phyloP scores from a whole-genome alignment of 768 basidiomycete genomes.

The Lactifluus rugatus region DNA sequence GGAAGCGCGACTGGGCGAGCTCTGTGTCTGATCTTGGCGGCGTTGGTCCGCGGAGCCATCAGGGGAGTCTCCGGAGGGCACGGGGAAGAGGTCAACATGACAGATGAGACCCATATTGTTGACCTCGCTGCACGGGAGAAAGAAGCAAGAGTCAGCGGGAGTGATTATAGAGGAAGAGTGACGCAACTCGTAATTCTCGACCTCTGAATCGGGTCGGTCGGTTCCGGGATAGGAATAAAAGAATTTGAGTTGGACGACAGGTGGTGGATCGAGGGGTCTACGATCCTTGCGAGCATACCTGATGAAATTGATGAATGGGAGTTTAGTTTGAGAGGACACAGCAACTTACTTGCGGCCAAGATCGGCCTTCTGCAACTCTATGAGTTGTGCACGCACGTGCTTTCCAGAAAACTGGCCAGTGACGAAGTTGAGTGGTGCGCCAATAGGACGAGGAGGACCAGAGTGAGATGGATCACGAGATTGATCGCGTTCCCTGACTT shows the following conservation, averaged over 20 bases:
- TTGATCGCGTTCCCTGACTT: slow-evolving; percentile 5
- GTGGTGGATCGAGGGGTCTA: slow-evolving; percentile 23
- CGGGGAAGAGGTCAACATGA: slow-evolving; percentile 68
- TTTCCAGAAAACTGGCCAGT: slow-evolving; percentile 26
- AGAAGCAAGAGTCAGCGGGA: background rate
- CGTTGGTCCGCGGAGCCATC: slow-evolving; percentile 5
- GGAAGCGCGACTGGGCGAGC: slow-evolving; percentile 14
- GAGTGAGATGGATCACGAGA: slow-evolving; percentile 5
- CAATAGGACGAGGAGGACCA: slow-evolving; percentile 18
- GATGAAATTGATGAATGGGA: background rate
- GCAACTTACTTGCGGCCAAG: slow-evolving; percentile 26
- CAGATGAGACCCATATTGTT: slow-evolving; percentile 62
- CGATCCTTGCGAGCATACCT: slow-evolving; percentile 24
- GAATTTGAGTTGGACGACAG: slow-evolving; percentile 22
- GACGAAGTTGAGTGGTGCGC: slow-evolving; percentile 23
- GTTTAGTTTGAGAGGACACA: background rate
- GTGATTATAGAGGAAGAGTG: background rate
- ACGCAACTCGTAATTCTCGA: slow-evolving; percentile 18
- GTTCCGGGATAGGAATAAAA: slow-evolving; percentile 15
- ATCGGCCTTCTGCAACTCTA: slow-evolving; percentile 28
- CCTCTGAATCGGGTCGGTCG: slow-evolving; percentile 12
- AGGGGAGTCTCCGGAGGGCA: slow-evolving; percentile 24
- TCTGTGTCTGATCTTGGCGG: slow-evolving; percentile 2
- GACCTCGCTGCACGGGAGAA: slow-evolving; percentile 35
- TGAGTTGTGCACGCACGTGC: slow-evolving; percentile 22